Evolutionary conservation across 805 yeast genomes (phyloP).

Genomic region (Metschnikowia kofuensis): DNA sequence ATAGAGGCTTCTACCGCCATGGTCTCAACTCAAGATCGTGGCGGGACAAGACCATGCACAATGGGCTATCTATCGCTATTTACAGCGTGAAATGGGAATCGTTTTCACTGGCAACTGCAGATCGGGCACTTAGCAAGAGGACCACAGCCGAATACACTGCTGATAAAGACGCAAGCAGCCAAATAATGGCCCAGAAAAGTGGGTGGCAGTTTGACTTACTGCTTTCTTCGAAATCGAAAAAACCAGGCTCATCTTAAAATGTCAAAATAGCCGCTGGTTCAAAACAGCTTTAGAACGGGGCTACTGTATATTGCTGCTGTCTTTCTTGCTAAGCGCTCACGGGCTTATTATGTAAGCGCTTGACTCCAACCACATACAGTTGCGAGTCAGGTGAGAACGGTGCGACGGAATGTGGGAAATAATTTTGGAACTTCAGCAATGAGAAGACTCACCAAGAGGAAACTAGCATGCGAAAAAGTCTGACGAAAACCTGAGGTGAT

Average conservation of each 20-base stretch:
- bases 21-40: slow-evolving; percentile 77
- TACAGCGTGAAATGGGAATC: slow-evolving; percentile 51
- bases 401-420: no score
- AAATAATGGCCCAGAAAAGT: slow-evolving; percentile 18
- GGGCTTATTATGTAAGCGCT: no score
- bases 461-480: no score
- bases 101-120: slow-evolving; percentile 28
- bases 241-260: background rate
- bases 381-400: no score
- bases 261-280: background rate
- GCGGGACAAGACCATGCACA: slow-evolving; percentile 54
- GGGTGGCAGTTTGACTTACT: slow-evolving; percentile 33
- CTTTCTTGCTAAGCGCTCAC: no score
- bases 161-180: slow-evolving; percentile 18
- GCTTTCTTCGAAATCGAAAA: no score
- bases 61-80: slow-evolving; percentile 73
- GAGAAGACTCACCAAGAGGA: no score
- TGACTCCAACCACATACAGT: no score
- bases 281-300: background rate
- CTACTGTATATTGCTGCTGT: no score
- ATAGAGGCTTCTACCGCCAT: slow-evolving; percentile 63
- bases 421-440: no score
- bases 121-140: slow-evolving; percentile 27
- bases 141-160: slow-evolving; percentile 25
- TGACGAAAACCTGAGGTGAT: no score